Evolutionary conservation across 2,329 filamentous ascomycete genomes (phyloP).

Genomic region (Colletotrichum theobromicola): DNA sequence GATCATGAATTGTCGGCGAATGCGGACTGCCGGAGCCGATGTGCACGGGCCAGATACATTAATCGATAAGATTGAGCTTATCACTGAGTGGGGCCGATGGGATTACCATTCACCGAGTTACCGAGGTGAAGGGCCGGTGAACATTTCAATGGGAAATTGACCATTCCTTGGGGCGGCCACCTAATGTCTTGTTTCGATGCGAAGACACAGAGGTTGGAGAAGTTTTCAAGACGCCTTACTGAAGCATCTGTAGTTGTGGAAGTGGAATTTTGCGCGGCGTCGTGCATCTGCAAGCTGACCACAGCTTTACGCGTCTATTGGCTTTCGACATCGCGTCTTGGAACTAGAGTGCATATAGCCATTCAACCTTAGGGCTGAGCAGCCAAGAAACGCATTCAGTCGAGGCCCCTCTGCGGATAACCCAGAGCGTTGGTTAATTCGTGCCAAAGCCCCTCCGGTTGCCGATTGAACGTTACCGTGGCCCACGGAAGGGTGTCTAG

Average conservation of each 20-base stretch:
- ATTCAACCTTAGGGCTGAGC: background rate
- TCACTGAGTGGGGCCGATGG: background rate
- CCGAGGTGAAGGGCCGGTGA: background rate
- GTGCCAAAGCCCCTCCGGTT: background rate
- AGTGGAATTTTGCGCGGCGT: background rate
- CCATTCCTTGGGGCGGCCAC: background rate
- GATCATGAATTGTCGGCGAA: slow-evolving; percentile 16
- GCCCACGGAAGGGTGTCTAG: background rate
- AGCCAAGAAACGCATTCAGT: background rate
- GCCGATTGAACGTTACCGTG: background rate
- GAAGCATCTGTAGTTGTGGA: background rate
- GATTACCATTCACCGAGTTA: background rate
- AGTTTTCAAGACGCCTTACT: background rate
- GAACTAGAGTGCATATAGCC: background rate
- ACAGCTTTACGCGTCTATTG: slow-evolving; percentile 2
- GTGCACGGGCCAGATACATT: background rate
- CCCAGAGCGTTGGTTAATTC: background rate
- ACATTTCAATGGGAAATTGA: background rate
- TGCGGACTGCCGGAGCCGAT: slow-evolving; percentile 18
- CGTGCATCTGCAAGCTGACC: background rate
- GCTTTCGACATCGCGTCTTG: slow-evolving; percentile 1
- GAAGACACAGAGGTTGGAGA: background rate
- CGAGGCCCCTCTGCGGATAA: background rate
- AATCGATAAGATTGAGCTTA: background rate
- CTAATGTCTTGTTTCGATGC: background rate